Evolutionary conservation across 345 rosid species (phyloP).

Genomic region (Camelina hispida): DNA sequence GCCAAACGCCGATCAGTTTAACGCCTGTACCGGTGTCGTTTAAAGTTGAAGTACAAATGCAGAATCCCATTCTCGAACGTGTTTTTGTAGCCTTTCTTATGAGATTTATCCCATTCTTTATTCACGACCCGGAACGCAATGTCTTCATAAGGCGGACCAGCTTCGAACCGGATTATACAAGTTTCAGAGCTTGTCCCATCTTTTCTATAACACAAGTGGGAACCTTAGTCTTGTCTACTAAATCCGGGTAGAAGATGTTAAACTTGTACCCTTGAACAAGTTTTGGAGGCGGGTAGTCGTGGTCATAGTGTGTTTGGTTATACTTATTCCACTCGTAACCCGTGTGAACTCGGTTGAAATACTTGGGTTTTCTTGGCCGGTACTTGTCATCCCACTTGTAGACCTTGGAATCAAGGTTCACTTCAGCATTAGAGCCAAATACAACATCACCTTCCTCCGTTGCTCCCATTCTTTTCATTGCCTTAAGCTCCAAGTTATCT

Average conservation of each 20-base stretch:
- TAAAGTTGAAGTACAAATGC: too few species aligned
- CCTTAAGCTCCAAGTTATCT: constrained; percentile 85
- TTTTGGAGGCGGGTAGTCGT: constrained; percentile 95
- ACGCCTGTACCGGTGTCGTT: too few species aligned
- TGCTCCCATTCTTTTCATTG: constrained; percentile 89
- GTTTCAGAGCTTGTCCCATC: constrained; percentile 83
- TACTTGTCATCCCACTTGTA: constrained; percentile 99
- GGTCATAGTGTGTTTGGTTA: constrained; percentile 91
- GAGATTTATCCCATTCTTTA: too few species aligned
- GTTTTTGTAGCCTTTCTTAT: too few species aligned
- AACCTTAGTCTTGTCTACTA: constrained; percentile 79
- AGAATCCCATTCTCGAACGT: too few species aligned
- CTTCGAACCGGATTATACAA: too few species aligned
- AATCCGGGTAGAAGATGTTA: constrained; percentile 91
- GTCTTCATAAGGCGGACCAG: too few species aligned
- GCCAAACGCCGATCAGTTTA: too few species aligned
- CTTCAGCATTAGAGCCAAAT: constrained; percentile 89
- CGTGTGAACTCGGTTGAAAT: constrained; percentile 90
- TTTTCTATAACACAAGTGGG: constrained; percentile 68
- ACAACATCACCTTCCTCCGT: constrained; percentile 93
- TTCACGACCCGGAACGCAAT: too few species aligned
- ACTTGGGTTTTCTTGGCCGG: constrained; percentile 87
- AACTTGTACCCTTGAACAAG: constrained; percentile 92
- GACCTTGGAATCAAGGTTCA: constrained; percentile 85
- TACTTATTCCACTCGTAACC: constrained; percentile 98